Conservation (phyloP, 257 asterid species). For the Nicotiana noctiflora region DNA sequence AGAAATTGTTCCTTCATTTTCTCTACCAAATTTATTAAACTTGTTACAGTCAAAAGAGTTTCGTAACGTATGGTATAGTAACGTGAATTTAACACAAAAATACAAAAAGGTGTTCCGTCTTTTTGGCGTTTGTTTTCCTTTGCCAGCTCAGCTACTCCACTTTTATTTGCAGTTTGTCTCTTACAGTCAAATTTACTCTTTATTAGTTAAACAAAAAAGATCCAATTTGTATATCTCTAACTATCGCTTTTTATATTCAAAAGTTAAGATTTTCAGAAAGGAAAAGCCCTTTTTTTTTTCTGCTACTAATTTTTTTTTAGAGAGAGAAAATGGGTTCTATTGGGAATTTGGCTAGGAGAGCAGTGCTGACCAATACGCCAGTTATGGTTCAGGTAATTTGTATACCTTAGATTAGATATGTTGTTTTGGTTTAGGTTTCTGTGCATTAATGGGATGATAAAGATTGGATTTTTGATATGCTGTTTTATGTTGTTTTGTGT, state of each 20-base stretch:
- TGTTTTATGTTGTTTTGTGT: not conserved
- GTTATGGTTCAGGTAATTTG: slow-evolving; percentile 80
- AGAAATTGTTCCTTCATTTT: not conserved
- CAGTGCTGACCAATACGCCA: slow-evolving; percentile 72
- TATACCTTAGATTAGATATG: slow-evolving; percentile 16
- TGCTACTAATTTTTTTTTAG: not conserved
- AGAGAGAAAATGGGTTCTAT: slow-evolving; percentile 57
- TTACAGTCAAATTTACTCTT: not conserved
- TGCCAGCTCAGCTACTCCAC: slow-evolving; percentile 1
- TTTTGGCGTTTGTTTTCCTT: not conserved
- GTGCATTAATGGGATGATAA: slow-evolving; percentile 6
- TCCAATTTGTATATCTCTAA: not conserved
- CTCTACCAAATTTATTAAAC: not conserved
- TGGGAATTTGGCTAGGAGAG: slow-evolving; percentile 77
- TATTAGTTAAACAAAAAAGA: not conserved
- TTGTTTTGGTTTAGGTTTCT: slow-evolving; percentile 9
- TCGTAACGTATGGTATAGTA: not conserved
- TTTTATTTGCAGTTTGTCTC: slow-evolving; percentile 1
- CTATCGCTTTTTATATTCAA: not conserved
- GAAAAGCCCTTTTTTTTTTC: not conserved
- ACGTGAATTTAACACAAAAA: not conserved
- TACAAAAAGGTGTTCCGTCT: not conserved
- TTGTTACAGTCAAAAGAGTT: not conserved
- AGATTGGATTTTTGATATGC: not conserved
- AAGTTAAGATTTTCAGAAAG: not conserved